These are phyloP conservation scores for Theobroma cacao DNA, from an alignment of 345 rosid species.

Conservation along the genomic window DNA sequence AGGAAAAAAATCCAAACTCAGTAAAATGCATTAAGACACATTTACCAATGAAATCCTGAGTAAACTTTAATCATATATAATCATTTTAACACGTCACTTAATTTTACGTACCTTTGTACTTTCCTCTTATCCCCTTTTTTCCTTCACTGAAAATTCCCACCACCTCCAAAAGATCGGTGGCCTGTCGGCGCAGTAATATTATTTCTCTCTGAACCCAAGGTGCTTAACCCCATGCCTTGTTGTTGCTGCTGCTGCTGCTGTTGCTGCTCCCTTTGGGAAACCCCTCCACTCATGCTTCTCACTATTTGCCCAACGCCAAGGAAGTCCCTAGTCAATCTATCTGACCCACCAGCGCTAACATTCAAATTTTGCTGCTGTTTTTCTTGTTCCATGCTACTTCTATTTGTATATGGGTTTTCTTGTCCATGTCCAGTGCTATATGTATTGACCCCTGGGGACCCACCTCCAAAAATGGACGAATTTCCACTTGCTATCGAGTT, in stretches of 20 bases:
- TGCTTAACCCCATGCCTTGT: background rate
- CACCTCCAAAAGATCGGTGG: slow-evolving; percentile 29
- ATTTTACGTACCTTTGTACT: slow-evolving; percentile 27
- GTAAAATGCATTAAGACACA: background rate
- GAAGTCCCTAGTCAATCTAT: slow-evolving; percentile 71
- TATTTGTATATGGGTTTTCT: background rate
- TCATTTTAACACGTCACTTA: slow-evolving; percentile 3
- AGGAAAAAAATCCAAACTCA: background rate
- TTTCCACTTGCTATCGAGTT: slow-evolving; percentile 44
- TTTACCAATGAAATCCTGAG: background rate
- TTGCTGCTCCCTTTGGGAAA: slow-evolving; percentile 33
- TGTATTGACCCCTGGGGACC: slow-evolving; percentile 12
- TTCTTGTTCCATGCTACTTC: background rate
- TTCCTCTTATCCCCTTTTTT: background rate
- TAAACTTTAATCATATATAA: background rate
- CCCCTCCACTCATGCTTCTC: slow-evolving; percentile 40
- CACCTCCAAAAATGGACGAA: slow-evolving; percentile 27
- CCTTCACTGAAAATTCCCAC: slow-evolving; percentile 21
- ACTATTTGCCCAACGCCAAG: slow-evolving; percentile 74
- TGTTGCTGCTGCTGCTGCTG: slow-evolving; percentile 17
- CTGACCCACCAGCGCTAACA: slow-evolving; percentile 51
- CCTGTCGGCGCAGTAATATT: slow-evolving; percentile 36
- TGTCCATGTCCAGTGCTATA: slow-evolving; percentile 20
- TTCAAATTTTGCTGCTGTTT: slow-evolving; percentile 12
- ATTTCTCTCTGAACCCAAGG: background rate